phyloP scores from a whole-genome alignment of 805 yeast genomes.

The Torulaspora gathmanii region DNA sequence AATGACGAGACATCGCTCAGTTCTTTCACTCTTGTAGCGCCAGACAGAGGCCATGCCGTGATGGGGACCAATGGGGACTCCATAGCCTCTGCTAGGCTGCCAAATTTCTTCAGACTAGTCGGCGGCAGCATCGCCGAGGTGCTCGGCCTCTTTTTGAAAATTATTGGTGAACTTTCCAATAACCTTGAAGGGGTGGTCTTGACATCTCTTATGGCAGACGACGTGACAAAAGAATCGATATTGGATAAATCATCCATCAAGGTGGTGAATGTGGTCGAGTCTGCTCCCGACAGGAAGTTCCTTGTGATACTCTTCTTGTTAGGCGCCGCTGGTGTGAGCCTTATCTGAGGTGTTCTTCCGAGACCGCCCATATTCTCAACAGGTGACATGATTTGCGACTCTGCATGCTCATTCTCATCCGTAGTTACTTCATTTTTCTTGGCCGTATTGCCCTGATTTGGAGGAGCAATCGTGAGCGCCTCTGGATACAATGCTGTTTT shows the following conservation, averaged over 20 bases:
- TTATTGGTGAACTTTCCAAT: slow-evolving; percentile 26
- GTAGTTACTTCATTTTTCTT: neutral
- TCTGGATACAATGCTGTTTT: slow-evolving; percentile 6
- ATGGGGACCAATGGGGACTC: slow-evolving; percentile 13
- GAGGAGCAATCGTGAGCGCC: slow-evolving; percentile 1
- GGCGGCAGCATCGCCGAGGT: slow-evolving; percentile 49
- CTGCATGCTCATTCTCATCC: neutral
- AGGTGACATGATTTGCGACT: neutral
- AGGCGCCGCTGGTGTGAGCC: slow-evolving; percentile 17
- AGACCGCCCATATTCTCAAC: neutral
- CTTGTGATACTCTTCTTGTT: slow-evolving; percentile 13
- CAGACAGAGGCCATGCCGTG: slow-evolving; percentile 12
- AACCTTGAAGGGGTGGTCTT: slow-evolving; percentile 13
- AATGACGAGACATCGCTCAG: slow-evolving; percentile 3
- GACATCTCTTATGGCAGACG: slow-evolving; percentile 24
- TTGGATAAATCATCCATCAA: slow-evolving; percentile 26
- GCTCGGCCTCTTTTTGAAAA: slow-evolving; percentile 12
- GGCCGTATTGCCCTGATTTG: slow-evolving; percentile 7
- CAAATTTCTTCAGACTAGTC: slow-evolving; percentile 74
- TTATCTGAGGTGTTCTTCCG: slow-evolving; percentile 12
- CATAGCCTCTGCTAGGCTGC: slow-evolving; percentile 78
- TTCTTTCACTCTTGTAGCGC: slow-evolving; percentile 4
- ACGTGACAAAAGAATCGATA: slow-evolving; percentile 27
- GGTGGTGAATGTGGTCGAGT: slow-evolving; percentile 16
- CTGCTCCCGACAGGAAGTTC: slow-evolving; percentile 14